Evolutionary conservation across 129 eudicot genomes (phyloP).

Genomic region (Kitagawia praeruptora): DNA sequence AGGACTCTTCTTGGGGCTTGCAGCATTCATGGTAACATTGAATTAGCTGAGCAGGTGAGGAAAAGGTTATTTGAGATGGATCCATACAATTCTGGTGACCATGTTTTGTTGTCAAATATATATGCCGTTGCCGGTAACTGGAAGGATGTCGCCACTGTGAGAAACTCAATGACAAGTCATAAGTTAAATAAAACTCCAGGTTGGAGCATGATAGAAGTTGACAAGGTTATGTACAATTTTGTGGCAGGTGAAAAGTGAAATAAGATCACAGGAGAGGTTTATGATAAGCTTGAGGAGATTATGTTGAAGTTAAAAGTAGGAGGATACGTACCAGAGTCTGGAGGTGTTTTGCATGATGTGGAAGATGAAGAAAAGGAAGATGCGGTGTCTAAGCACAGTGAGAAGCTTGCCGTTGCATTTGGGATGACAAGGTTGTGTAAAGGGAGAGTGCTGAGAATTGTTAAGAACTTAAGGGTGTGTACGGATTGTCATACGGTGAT

Average conservation of each 20-base stretch:
- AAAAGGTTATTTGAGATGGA: constrained; percentile 11
- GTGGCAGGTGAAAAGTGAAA: constrained; percentile 14
- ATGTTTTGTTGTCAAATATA: constrained; percentile 17
- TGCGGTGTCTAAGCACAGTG: constrained; percentile 17
- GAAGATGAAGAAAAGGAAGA: constrained; percentile 23
- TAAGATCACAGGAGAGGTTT: constrained; percentile 15
- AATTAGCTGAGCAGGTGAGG: constrained; percentile 13
- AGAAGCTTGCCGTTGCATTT: constrained; percentile 20
- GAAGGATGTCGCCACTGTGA: constrained; percentile 15
- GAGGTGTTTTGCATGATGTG: constrained; percentile 12
- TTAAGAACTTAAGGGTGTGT: constrained; percentile 22
- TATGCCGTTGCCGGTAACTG: constrained; percentile 16
- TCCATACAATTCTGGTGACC: constrained; percentile 17
- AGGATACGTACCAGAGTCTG: constrained; percentile 14
- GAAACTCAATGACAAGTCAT: constrained; percentile 9
- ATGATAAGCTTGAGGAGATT: constrained; percentile 19
- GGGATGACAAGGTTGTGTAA: constrained; percentile 5
- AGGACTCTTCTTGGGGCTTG: constrained; percentile 22
- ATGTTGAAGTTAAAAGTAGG: constrained; percentile 10
- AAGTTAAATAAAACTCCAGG: constrained; percentile 17
- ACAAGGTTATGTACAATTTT: constrained; percentile 12
- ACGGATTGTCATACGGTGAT: constrained; percentile 21
- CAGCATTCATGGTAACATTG: constrained; percentile 11
- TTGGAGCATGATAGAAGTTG: constrained; percentile 20
- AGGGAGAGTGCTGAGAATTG: constrained; percentile 12